Evolutionary conservation across 306 rosid genomes (phyloP), one percentile per base, ranked within the genome.

Genomic region (Quercus suber): DNA sequence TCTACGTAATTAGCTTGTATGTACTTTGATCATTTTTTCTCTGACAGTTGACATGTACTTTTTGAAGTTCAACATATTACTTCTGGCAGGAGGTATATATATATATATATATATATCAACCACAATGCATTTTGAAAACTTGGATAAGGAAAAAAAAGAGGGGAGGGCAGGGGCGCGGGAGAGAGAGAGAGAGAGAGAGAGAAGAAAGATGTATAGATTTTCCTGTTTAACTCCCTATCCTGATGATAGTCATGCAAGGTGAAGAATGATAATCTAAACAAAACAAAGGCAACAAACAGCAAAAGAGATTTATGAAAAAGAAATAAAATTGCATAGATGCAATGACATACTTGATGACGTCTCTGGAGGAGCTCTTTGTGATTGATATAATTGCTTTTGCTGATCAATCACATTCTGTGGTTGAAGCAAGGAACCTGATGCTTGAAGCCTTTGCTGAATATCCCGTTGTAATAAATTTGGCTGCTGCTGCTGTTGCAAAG

Each of bases 361-460:
- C 76, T 95, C 99, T 76, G 90, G 91, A 83, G 81, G 91, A 58
- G 89, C 55, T 81, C 93, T 95, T 74, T 88, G 98, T 76, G 97
- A 23, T 82, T 91, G 98, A 85, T 90, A 90, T 59, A 90, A 53
- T 59, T 90, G 97, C 78, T 92, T 92, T 79, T 86, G 97, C 65
- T 85, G 97, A 86, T 94, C 99, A 82, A 89, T 86, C 69, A 84
- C 89, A 74, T 84, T 91, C 79, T 83, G 94, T 55, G 90, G 84
- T 83, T 91, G 96, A 89, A 85, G 92, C 83, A 92, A 83, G 78
- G 97, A 76, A 65, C 89, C 88, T 6, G 97, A 35, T 61, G 82
- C 84, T 76, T 91, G 99, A 71, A 92, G 84, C 83, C 97, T 93
- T 78, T 89, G 97, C 64, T 86, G 94, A 89, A 92, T 80, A 71